A percentile compares a stretch with the other conserved stretches of the same genome.
Conservation (phyloP, 208 protist species). For the Balamuthia mandrillaris region DNA sequence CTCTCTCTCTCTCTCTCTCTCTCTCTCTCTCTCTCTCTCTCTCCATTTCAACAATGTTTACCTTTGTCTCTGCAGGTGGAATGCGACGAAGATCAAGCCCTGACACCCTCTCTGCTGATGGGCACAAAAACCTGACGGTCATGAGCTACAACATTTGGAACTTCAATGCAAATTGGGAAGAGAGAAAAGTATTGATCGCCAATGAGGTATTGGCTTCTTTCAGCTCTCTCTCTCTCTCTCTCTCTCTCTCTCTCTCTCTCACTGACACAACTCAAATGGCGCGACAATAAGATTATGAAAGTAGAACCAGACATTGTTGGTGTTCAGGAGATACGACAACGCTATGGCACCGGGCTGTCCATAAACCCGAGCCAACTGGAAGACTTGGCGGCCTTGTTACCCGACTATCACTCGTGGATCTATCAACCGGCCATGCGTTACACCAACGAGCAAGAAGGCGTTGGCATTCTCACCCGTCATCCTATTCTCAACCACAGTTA, state of each 20-base stretch:
- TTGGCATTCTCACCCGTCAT: background rate
- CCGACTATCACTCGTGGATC: background rate
- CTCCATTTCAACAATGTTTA: no score
- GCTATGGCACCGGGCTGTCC: background rate
- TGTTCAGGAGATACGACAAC: background rate
- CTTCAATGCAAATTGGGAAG: slow-evolving; percentile 11
- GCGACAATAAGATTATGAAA: background rate
- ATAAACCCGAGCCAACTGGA: background rate
- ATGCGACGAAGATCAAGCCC: no score
- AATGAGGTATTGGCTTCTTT: no score
- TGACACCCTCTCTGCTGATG: no score
- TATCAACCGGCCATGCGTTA: slow-evolving; percentile 26
- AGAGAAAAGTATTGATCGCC: no score
- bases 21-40: no score
- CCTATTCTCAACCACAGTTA: background rate
- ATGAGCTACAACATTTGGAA: slow-evolving; percentile 35
- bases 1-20: no score
- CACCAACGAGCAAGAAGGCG: background rate
- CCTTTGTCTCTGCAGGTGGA: no score
- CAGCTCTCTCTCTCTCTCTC: no score
- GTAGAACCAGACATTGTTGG: background rate
- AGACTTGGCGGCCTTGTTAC: background rate
- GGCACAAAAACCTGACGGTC: background rate
- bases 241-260: no score
- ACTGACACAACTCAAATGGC: no score